Evolutionary conservation across 192 early-diverging fungal genomes (phyloP), one percentile per base, ranked within the genome.

Genomic region (Lobosporangium transversale): DNA sequence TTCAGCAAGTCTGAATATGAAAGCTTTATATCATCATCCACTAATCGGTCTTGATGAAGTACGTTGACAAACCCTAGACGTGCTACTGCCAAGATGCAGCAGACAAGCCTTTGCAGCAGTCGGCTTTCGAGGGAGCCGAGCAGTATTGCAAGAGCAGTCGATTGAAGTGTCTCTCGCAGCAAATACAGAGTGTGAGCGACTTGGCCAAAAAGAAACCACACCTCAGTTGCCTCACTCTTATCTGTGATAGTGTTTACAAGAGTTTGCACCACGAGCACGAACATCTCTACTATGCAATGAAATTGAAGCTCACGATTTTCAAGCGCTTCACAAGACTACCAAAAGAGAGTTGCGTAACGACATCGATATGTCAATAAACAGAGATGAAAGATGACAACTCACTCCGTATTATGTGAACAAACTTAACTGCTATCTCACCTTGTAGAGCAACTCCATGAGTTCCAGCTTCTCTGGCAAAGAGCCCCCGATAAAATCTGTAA

Each of bases 251-350:
- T 49, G 32, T 68, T 66, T 17, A 82, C 65, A 20, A 85, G 50
- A 0, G 79, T 59, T 47, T 74, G 57, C 4, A 68, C 66, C 23
- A 75, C 59, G 6, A 66, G 54, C 2, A 61, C 56, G 43, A 84
- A 79, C 62, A 81, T 80, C 20, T 74, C 66, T 10, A 51, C n/a
- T 8, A 68, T 76, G 37, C 79, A 84, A 0, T 58, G 37, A 66
- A 83, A 80, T 53, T 81, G 78, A 37, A 79, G 66, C 15, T 18
- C 5, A 15, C 54, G 50, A 20, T 79, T 47, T 11, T 58, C 55
- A 18, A 71, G 75, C 4, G 68, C 62, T 6, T 73, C 62, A 30
- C 83, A 80, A 11, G 80, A 79, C 79, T 84, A 40, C 18, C 30
- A 35, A 10, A 5, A 43, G 2, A 43, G 48, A 29, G 36, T 12